Percentiles rank a stretch among this genome's conserved stretches.
Evolutionary conservation across 805 yeast species (phyloP).

Genomic region (Starmera amethionina): DNA sequence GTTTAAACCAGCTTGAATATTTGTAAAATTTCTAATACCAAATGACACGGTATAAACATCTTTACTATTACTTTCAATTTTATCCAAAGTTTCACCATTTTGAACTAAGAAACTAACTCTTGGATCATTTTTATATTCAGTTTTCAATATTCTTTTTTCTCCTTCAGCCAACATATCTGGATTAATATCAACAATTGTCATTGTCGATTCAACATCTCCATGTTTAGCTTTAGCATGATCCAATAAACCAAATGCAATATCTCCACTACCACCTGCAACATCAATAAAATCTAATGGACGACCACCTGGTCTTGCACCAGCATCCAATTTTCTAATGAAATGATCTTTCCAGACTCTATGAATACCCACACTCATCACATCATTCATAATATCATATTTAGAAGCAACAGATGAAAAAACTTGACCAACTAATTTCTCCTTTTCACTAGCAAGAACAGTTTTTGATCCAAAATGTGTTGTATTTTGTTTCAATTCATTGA

Average conservation of each 20-base stretch:
- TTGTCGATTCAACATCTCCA: constrained; percentile 64
- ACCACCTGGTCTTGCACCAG: constrained; percentile 85
- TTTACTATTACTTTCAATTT: constrained; percentile 76
- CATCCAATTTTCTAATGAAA: constrained; percentile 78
- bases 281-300: constrained; percentile 82
- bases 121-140: constrained; percentile 38
- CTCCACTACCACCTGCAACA: constrained; percentile 99
- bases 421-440: constrained; percentile 73
- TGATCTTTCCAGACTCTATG: constrained; percentile 94
- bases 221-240: constrained; percentile 80
- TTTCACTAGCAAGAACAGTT: constrained; percentile 69
- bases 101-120: constrained; percentile 80
- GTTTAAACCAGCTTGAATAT: constrained; percentile 85
- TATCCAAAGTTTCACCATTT: constrained; percentile 84
- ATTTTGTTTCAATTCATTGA: constrained; percentile 3
- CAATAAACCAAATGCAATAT: constrained; percentile 89
- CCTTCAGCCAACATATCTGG: constrained; percentile 96
- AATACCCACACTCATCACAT: constrained; percentile 92
- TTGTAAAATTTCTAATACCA: constrained; percentile 94
- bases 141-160: constrained; percentile 56
- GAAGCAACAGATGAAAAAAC: constrained; percentile 94
- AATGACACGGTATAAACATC: constrained; percentile 95
- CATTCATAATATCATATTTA: constrained; percentile 94
- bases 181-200: constrained; percentile 92
- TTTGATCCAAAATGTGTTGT: constrained; percentile 94